These are phyloP conservation scores for Silene coronaria DNA, from an alignment of 179 eudicot species.

Conservation along the genomic window DNA sequence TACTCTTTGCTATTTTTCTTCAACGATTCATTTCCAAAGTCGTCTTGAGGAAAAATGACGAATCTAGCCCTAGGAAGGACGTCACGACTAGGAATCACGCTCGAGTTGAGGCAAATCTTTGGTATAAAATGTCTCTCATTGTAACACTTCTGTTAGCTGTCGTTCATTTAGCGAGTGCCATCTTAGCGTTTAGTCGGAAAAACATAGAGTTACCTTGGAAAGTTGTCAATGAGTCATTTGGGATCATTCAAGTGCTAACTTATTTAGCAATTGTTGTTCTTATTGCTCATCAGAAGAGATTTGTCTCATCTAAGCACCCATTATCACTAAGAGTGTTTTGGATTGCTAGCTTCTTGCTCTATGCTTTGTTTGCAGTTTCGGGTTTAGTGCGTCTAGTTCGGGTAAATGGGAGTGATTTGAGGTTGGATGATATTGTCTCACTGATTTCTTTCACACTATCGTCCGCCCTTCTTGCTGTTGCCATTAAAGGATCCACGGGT, in stretches of 20 bases:
- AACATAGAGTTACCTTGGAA: conserved; percentile 33
- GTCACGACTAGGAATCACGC: conserved; percentile 16
- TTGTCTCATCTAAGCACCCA: conserved; percentile 49
- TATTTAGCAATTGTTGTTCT: conserved; percentile 38
- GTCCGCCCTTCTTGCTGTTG: conserved; percentile 37
- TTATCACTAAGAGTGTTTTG: conserved; percentile 47
- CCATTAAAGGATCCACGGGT: conserved; percentile 59
- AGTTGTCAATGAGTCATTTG: conserved; percentile 48
- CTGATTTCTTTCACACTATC: conserved; percentile 39
- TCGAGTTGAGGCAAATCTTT: conserved; percentile 28
- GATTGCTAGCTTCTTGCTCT: conserved; percentile 39
- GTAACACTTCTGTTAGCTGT: conserved; percentile 33
- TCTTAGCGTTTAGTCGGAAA: conserved; percentile 31
- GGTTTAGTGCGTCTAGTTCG: conserved; percentile 38
- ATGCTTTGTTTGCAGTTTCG: conserved; percentile 41
- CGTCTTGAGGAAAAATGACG: conserved; percentile 20
- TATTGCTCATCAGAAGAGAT: conserved; percentile 50
- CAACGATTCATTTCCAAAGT: conserved; percentile 40
- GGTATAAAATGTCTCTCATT: conserved; percentile 46
- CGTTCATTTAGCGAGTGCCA: conserved; percentile 31
- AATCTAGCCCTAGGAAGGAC: conserved; percentile 26
- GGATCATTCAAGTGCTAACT: conserved; percentile 58
- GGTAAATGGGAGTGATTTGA: conserved; percentile 22
- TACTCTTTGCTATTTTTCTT: conserved; percentile 34
- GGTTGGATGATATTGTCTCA: conserved; percentile 44